These are phyloP conservation scores for Flaveria floridana DNA, from an alignment of 140 eudicot genomes.

Conservation along the genomic window DNA sequence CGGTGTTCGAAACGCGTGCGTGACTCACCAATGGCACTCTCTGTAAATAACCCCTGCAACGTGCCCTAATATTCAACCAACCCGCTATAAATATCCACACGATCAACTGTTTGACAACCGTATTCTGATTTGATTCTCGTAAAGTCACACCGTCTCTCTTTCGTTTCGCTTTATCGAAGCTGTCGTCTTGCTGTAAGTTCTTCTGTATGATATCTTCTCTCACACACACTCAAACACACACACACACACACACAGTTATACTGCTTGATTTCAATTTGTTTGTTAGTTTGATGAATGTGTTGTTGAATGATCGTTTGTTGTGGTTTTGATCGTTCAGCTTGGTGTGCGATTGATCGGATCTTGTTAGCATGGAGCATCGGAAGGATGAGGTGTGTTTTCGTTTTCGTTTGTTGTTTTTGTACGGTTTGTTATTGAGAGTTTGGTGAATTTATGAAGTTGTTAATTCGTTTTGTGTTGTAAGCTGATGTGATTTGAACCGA, in stretches of 20 bases:
- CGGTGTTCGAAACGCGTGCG: conserved; percentile 21
- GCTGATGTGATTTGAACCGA: background rate
- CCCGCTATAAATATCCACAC: conserved; percentile 20
- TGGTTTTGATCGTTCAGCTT: conserved; percentile 11
- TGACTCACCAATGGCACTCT: conserved; percentile 27
- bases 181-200: conserved; percentile 39
- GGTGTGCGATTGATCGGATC: conserved; percentile 7
- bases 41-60: conserved; percentile 26
- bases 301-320: background rate
- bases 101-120: conserved; percentile 1
- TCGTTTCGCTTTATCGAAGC: conserved; percentile 28
- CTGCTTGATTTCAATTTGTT: background rate
- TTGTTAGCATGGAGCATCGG: conserved; percentile 25
- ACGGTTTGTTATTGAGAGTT: background rate
- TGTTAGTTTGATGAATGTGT: background rate
- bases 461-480: background rate
- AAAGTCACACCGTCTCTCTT: background rate
- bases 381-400: conserved; percentile 31
- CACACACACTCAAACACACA: background rate
- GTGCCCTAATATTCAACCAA: conserved; percentile 13
- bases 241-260: background rate
- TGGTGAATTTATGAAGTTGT: background rate
- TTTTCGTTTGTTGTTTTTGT: background rate
- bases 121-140: conserved; percentile 21
- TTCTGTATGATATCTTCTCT: background rate